Evolutionary conservation across 768 basidiomycete species (phyloP).

Genomic region (Tylopilus balloui): DNA sequence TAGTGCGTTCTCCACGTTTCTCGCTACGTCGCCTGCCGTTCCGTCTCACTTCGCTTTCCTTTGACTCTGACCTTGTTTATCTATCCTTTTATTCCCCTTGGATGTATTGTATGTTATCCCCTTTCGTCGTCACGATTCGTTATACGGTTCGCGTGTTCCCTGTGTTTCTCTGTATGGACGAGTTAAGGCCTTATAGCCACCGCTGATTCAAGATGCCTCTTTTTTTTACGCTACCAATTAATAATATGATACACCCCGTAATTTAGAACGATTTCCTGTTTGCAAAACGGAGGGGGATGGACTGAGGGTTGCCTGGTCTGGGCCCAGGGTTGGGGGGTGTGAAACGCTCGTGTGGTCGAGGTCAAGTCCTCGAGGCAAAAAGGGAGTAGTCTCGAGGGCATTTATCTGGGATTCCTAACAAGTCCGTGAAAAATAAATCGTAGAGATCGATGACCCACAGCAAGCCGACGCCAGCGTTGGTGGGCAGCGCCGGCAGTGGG

Average conservation of each 20-base stretch:
- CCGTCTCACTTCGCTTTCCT: background rate
- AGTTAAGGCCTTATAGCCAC: background rate
- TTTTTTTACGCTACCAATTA: conserved; percentile 1
- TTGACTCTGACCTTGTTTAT: background rate
- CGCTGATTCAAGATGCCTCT: background rate
- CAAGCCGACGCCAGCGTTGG: background rate
- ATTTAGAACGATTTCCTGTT: conserved; percentile 1
- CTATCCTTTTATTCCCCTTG: background rate
- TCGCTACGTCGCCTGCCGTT: background rate
- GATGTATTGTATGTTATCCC: conserved; percentile 2
- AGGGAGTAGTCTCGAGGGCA: background rate
- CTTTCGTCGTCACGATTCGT: background rate
- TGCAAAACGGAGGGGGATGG: too few relatives aligned
- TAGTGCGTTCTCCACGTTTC: background rate
- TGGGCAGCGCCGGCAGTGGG: background rate
- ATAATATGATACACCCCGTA: conserved; percentile 11
- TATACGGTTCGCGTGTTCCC: background rate
- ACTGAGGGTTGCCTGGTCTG: too few relatives aligned
- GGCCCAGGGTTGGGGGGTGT: too few relatives aligned
- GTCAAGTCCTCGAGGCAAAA: conserved; percentile 13
- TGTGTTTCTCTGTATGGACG: conserved; percentile 1
- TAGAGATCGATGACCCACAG: background rate
- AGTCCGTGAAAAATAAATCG: background rate
- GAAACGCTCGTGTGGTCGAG: background rate
- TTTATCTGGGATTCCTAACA: background rate